Evolutionary conservation across 805 yeast genomes (phyloP), one percentile per base, ranked within the genome.

Genomic region (Wickerhamiella vanderwaltii): DNA sequence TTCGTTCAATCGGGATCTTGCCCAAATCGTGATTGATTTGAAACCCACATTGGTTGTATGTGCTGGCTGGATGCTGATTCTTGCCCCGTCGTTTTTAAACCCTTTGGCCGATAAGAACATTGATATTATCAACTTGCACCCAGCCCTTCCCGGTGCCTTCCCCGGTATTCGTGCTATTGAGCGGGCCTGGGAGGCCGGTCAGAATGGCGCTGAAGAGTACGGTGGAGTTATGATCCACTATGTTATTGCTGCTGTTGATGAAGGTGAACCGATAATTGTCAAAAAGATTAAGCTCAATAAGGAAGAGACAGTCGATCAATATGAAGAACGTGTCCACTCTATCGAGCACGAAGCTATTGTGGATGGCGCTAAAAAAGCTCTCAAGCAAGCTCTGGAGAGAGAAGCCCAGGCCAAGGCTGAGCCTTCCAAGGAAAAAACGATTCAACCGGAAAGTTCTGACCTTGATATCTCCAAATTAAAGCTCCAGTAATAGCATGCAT

Each of bases 111-210:
- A 69, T 2, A 73, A 69, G 3, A 65, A 69, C 1, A 70, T 86
- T 22, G 83, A 87, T 28, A 87, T 91, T 48, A 86, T 91, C 54
- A 91, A 91, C 56, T 66, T 91, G 46, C 98, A 91, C 59, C 98
- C 98, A 4, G 97, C 98, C 0, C 72, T 91, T 46, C 98, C 98
- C 1, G 95, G 95, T 20, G 86, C 86, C 4, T 91, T 88, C 66
- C 97, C 88, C 45, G 98, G 98, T 4, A 88, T 94, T 9, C 86
- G 84, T 63, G 97, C 98, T 9, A 91, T 91, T 46, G 95, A 91
- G 53, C 69, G 97, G 55, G 94, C 96, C 1, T 91, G 93, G 88
- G 68, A 85, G 53, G 94, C 93, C 9, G 95, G 95, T 29, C 95
- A 87, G 56, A 75, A 74, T 20, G 95, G 95, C 6, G 71, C 74